These are phyloP conservation scores for Ormosia semicastrata DNA, from an alignment of 306 rosid genomes.

Conservation along the genomic window DNA sequence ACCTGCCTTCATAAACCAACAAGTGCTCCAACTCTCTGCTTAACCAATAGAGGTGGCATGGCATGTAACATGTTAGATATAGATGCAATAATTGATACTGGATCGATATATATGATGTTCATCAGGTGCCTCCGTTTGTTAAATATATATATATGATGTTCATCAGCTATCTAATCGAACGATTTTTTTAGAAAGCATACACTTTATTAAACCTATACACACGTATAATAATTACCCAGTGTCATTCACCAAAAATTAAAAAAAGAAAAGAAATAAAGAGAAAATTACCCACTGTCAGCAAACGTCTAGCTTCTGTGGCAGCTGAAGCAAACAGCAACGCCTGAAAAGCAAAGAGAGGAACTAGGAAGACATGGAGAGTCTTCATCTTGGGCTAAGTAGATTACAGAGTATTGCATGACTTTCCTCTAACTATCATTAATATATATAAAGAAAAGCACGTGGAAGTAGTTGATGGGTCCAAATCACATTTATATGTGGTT, in stretches of 20 bases:
- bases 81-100: background rate
- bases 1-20: background rate
- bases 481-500: too few relatives aligned
- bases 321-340: constrained; percentile 1
- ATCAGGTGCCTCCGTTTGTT: background rate
- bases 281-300: background rate
- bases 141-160: background rate
- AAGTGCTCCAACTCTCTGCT: background rate
- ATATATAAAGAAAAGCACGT: background rate
- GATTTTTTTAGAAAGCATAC: background rate
- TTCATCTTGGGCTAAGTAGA: background rate
- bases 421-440: background rate
- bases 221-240: too few relatives aligned
- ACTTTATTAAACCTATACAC: too few relatives aligned
- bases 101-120: background rate
- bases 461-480: constrained; percentile 32
- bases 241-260: background rate
- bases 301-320: background rate
- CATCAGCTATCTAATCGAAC: background rate
- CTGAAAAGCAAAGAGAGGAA: background rate
- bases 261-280: background rate
- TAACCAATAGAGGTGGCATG: background rate
- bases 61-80: background rate
- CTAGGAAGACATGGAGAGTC: background rate
- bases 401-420: background rate